phyloP scores from a whole-genome alignment of 495 filamentous ascomycete species.

The Daldinia decipiens region DNA sequence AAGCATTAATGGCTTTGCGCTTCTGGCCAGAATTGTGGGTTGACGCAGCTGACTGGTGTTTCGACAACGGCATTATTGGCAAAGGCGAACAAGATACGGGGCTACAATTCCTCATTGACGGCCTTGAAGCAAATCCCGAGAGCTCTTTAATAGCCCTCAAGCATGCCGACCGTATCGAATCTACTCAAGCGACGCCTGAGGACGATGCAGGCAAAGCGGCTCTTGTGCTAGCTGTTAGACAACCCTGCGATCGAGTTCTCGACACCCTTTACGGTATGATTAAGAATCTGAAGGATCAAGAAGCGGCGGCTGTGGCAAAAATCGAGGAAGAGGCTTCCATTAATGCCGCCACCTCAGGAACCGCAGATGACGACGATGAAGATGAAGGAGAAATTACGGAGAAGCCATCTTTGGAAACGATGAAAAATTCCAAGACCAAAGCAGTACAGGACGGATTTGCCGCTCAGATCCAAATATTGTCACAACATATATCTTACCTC shows the following conservation, averaged over 20 bases:
- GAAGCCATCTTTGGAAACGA: conserved; percentile 61
- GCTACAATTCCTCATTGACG: conserved; percentile 76
- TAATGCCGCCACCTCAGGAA: conserved; percentile 54
- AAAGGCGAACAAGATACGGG: conserved; percentile 71
- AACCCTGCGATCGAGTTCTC: conserved; percentile 83
- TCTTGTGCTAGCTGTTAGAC: conserved; percentile 78
- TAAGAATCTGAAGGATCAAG: conserved; percentile 75
- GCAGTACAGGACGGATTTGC: conserved; percentile 75
- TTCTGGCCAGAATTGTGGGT: conserved; percentile 97
- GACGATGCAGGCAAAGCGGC: conserved; percentile 73
- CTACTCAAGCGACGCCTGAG: conserved; percentile 72
- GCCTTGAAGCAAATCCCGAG: conserved; percentile 90
- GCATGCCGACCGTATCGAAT: conserved; percentile 85
- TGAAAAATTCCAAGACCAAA: conserved; percentile 72
- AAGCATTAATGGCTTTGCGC: conserved; percentile 89
- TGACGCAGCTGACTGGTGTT: conserved; percentile 93
- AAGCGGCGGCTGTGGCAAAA: conserved; percentile 73
- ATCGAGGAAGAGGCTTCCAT: conserved; percentile 68
- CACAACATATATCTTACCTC: conserved; percentile 82
- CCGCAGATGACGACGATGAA: conserved; percentile 66
- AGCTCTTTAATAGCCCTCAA: conserved; percentile 90
- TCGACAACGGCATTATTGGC: conserved; percentile 71
- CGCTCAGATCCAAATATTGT: conserved; percentile 75
- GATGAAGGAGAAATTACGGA: conserved; percentile 69
- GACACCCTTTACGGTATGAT: conserved; percentile 85